Base-by-base conservation (phyloP, 1,284 basidiomycete genomes). In the Xerocomus cyaneibrunnescens region DNA sequence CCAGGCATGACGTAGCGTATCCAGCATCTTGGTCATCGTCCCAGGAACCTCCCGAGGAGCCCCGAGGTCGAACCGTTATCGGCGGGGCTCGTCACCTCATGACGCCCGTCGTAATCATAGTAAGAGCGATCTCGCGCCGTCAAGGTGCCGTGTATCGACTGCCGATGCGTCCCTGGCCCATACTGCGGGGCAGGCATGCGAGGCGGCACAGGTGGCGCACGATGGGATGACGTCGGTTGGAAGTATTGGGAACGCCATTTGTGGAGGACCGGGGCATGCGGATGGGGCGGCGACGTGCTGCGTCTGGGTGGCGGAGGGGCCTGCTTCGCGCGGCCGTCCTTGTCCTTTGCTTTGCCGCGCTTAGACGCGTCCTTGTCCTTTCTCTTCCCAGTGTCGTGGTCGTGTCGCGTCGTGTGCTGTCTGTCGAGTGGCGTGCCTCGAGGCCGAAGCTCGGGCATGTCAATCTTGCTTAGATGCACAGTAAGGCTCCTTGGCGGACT, bases 401-500 rank as follows among this genome's bases (percentile, higher is more conserved):
- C 53, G 12, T 21, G 55, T 34, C 34, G 39, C 6, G 21, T 12
- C 35, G 14, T 38, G 12, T 36, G 48, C 10, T 14, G 41, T 35
- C 41, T 27, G n/a, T 45, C 35, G 2, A 3, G 9, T 2, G 43
- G 28, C 14, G 44, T 17, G 1, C 56, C 35, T 41, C 64, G 78
- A 2, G 88, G 88, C 55, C 79, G 77, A 8, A 92, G 76, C 63
- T 92, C 89, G 0, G 89, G 89, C 78, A 92, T 89, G 23, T 83
- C 76, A 43, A 92, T 89, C 74, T 92, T 92, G 73, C 86, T 88
- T 14, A 92, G 71, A 67, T 91, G 87, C 6, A 91, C 76, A 0
- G 76, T 77, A 1, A 92, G 74, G 55, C 77, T 83, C 36, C 75
- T 75, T 0, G 87, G 88, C 3, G 89, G 86, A 10, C 72, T 70